Percentiles rank a stretch among this genome's conserved stretches.
Evolutionary conservation across 176 grass and related monocot genomes (phyloP).

Genomic region (Typha latifolia): DNA sequence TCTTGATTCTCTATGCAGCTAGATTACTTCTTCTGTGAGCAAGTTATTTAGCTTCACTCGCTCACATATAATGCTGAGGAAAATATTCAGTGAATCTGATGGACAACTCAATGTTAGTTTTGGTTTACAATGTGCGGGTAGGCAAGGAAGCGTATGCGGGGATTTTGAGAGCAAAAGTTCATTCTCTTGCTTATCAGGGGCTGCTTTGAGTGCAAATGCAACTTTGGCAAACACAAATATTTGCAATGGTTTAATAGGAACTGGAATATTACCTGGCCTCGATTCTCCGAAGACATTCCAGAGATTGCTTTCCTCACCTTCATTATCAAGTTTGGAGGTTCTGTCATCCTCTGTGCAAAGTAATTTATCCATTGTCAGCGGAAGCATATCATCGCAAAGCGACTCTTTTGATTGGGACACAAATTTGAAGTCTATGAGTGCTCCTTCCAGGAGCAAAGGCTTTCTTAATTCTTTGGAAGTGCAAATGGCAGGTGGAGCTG

Average conservation of each 20-base stretch:
- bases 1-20: neutral
- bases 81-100: slow-evolving; percentile 3
- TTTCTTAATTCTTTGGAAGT: slow-evolving; percentile 77
- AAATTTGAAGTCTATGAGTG: slow-evolving; percentile 50
- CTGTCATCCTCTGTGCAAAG: slow-evolving; percentile 3
- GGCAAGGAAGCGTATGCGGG: no score
- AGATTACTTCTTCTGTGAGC: neutral
- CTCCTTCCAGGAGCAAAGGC: slow-evolving; percentile 42
- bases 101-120: slow-evolving; percentile 8
- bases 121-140: neutral
- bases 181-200: slow-evolving; percentile 89
- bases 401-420: slow-evolving; percentile 50
- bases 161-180: slow-evolving; percentile 26
- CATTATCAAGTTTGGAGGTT: slow-evolving; percentile 9
- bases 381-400: slow-evolving; percentile 33
- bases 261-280: slow-evolving; percentile 81
- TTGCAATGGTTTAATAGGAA: slow-evolving; percentile 79
- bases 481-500: slow-evolving; percentile 91
- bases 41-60: neutral
- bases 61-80: slow-evolving; percentile 5
- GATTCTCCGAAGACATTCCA: slow-evolving; percentile 91
- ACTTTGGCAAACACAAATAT: slow-evolving; percentile 96
- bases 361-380: slow-evolving; percentile 1
- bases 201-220: slow-evolving; percentile 88
- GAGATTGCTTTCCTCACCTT: slow-evolving; percentile 41